Conservation (phyloP, 202 grass and related monocot species). For the Setaria viridis region DNA sequence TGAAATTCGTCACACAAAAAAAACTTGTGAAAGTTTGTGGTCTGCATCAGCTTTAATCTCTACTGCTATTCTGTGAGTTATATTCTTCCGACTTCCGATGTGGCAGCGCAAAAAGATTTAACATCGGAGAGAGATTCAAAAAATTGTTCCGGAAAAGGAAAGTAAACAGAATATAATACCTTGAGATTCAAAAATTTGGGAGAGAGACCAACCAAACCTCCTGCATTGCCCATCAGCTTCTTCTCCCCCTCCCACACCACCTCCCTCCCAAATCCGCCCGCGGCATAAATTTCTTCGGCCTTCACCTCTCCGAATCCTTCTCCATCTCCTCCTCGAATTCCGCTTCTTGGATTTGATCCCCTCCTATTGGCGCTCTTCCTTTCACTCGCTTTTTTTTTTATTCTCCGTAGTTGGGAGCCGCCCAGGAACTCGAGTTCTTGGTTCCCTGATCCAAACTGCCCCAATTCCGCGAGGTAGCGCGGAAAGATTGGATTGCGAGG, state of each 20-base stretch:
- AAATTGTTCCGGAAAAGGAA: conserved; percentile 38
- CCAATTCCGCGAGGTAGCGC: conserved; percentile 29
- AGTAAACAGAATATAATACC: conserved; percentile 42
- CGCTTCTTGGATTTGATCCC: conserved; percentile 36
- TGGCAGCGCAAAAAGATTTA: background rate
- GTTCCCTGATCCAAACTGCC: conserved; percentile 49
- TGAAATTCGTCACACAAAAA: too few relatives aligned
- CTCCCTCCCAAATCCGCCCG: conserved; percentile 44
- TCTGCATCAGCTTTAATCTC: too few relatives aligned
- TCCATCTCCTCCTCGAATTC: conserved; percentile 25
- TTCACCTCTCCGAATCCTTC: conserved; percentile 25
- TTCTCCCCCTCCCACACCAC: conserved; percentile 8
- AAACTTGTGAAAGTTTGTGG: too few relatives aligned
- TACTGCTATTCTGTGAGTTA: too few relatives aligned
- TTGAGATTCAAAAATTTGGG: conserved; percentile 56
- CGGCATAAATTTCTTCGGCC: conserved; percentile 25
- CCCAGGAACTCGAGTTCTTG: conserved; percentile 42
- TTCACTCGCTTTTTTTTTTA: conserved; percentile 27
- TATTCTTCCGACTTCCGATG: too few relatives aligned
- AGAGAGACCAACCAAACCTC: conserved; percentile 50
- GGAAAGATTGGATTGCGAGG: conserved; percentile 23
- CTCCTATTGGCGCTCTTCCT: background rate
- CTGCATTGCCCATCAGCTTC: conserved; percentile 45
- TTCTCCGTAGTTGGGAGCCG: conserved; percentile 23
- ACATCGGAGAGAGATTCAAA: background rate